Conservation (phyloP, 495 filamentous ascomycete genomes). For the Margaritispora aquatica region DNA sequence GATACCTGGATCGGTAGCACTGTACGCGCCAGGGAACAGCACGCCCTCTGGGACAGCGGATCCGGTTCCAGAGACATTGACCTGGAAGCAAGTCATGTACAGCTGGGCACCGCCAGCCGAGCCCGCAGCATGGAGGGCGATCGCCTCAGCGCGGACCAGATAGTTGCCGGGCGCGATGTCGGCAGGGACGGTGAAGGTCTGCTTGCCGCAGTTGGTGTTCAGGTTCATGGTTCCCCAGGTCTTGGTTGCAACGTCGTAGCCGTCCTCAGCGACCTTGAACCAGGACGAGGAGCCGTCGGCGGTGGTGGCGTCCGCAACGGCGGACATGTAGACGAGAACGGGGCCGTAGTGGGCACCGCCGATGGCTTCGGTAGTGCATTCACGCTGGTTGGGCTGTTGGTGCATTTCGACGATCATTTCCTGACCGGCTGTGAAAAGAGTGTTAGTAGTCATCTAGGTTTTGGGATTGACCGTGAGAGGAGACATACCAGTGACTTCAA, state of each 20-base stretch:
- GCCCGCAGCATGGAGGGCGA: constrained; percentile 41
- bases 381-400: constrained; percentile 38
- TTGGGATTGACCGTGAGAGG: not conserved
- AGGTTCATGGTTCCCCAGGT: constrained; percentile 9
- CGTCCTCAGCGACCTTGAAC: constrained; percentile 17
- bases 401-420: constrained; percentile 49
- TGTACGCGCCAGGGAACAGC: constrained; percentile 48
- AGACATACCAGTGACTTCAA: constrained; percentile 10
- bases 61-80: constrained; percentile 43
- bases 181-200: constrained; percentile 36
- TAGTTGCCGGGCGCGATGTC: constrained; percentile 40
- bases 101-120: constrained; percentile 40
- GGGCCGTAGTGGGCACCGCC: constrained; percentile 48
- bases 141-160: constrained; percentile 45
- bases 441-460: constrained; percentile 3
- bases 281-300: constrained; percentile 28
- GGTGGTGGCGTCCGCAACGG: constrained; percentile 43
- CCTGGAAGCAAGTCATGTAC: constrained; percentile 43
- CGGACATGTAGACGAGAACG: constrained; percentile 44
- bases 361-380: constrained; percentile 39
- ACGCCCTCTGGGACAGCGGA: constrained; percentile 39
- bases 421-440: constrained; percentile 30
- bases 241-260: constrained; percentile 9
- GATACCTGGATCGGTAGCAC: constrained; percentile 44
- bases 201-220: constrained; percentile 23